Conservation (phyloP, 306 rosid genomes). For the Leucaena leucocephala region DNA sequence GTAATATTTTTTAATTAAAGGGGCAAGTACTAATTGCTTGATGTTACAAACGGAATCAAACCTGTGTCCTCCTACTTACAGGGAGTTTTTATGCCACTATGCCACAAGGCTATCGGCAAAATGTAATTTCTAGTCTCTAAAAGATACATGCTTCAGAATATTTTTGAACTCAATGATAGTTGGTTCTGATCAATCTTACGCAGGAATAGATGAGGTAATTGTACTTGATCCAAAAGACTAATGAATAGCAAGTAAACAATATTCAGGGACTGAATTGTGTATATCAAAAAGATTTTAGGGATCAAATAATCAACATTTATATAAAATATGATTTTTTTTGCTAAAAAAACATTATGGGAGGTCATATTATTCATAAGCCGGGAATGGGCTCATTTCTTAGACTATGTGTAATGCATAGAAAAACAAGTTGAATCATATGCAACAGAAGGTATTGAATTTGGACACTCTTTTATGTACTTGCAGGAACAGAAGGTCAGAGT, state of each 20-base stretch:
- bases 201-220: neutral
- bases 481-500: constrained; percentile 85
- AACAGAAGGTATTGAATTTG: constrained; percentile 7
- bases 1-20: neutral
- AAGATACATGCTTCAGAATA: neutral
- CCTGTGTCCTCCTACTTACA: too few relatives aligned
- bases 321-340: neutral
- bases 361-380: neutral
- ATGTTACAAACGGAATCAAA: too few relatives aligned
- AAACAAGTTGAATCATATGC: neutral
- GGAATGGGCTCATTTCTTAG: neutral
- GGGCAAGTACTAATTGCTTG: too few relatives aligned
- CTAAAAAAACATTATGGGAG: neutral
- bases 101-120: neutral
- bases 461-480: constrained; percentile 28
- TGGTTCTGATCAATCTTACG: neutral
- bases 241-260: neutral
- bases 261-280: neutral
- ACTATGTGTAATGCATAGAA: neutral
- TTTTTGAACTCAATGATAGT: neutral
- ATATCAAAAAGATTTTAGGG: neutral
- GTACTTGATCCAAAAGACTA: neutral
- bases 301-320: neutral
- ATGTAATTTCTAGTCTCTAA: neutral
- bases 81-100: too few relatives aligned